phyloP scores from a whole-genome alignment of 2,329 filamentous ascomycete species.

The Aspergillus terreus region DNA sequence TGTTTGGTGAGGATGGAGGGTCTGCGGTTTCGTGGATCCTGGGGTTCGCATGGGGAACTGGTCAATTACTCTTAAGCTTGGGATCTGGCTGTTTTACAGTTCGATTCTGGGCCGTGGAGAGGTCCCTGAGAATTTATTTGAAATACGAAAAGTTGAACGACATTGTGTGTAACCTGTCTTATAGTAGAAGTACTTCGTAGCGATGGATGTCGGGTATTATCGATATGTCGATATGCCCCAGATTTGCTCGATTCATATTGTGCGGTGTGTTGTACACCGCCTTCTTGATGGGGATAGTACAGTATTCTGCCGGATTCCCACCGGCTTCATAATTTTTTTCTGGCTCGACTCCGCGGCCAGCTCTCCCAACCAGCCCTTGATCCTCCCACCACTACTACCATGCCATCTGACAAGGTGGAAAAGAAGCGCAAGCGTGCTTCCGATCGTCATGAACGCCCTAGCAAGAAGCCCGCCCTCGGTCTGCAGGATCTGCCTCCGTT shows the following conservation, averaged over 20 bases:
- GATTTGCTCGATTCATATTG: background rate
- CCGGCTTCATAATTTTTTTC: background rate
- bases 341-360: background rate
- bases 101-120: slow-evolving; percentile 30
- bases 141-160: slow-evolving; percentile 24
- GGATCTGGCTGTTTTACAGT: slow-evolving; percentile 14
- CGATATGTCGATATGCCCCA: background rate
- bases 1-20: slow-evolving; percentile 37
- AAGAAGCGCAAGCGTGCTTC: slow-evolving; percentile 52
- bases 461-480: slow-evolving; percentile 46
- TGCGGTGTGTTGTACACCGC: background rate
- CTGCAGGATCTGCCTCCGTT: slow-evolving; percentile 37
- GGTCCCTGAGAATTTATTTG: slow-evolving; percentile 34
- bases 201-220: slow-evolving; percentile 1
- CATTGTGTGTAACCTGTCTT: background rate
- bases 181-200: background rate
- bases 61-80: slow-evolving; percentile 30
- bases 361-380: background rate
- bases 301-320: background rate
- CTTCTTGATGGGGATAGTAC: background rate
- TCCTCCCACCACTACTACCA: slow-evolving; percentile 11
- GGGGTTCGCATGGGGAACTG: slow-evolving; percentile 28
- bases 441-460: slow-evolving; percentile 42
- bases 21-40: slow-evolving; percentile 11
- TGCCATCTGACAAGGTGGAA: slow-evolving; percentile 35